Conservation (phyloP, 371 early-diverging fungal species). For the Mucor velutinosus region DNA sequence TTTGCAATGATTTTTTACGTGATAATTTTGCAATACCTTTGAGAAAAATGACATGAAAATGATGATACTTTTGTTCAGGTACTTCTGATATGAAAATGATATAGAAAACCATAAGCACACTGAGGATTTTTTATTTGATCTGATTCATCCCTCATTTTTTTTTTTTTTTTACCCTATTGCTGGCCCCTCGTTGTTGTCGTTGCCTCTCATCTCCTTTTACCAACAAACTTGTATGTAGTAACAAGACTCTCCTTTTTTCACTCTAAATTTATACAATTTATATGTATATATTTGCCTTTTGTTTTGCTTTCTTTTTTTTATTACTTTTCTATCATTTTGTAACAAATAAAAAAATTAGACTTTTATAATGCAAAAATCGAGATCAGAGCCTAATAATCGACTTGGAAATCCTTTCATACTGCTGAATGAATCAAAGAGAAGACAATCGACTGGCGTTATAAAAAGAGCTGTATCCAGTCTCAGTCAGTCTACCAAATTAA, state of each 20-base stretch:
- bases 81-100: constrained; percentile 29
- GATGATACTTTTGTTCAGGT: constrained; percentile 24
- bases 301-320: constrained; percentile 14
- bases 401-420: constrained; percentile 10
- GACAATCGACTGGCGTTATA: constrained; percentile 21
- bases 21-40: not conserved
- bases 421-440: constrained; percentile 20
- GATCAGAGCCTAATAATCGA: constrained; percentile 29
- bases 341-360: not conserved
- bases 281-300: constrained; percentile 5
- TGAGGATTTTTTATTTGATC: constrained; percentile 19
- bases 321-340: constrained; percentile 5
- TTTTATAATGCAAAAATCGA: constrained; percentile 41
- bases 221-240: not conserved
- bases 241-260: not conserved
- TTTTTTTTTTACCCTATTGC: no score
- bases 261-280: not conserved
- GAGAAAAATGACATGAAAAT: constrained; percentile 13
- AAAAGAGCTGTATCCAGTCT: constrained; percentile 21
- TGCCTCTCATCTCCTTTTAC: not conserved
- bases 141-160: constrained; percentile 16
- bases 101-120: constrained; percentile 14
- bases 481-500: constrained; percentile 29
- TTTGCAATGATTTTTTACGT: constrained; percentile 1
- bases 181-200: not conserved